Evolutionary conservation across 1,284 basidiomycete species (phyloP).

Genomic region (Cystobasidiaceae sp.): DNA sequence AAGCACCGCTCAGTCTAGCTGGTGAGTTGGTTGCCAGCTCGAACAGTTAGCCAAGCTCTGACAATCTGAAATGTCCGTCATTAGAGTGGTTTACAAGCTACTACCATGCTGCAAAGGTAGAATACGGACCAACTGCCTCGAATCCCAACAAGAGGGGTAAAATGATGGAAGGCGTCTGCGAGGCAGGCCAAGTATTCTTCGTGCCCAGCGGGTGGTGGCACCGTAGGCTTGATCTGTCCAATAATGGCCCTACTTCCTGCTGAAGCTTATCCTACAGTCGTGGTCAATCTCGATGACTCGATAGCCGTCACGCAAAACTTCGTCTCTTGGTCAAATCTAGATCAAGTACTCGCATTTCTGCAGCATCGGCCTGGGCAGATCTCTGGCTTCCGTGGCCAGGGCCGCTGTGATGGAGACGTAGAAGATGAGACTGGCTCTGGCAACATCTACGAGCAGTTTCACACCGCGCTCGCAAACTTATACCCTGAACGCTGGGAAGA

Average conservation of each 20-base stretch:
- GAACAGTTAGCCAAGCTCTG: not conserved
- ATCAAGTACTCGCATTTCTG: conserved; percentile 49
- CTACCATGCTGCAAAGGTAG: conserved; percentile 44
- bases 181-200: conserved; percentile 42
- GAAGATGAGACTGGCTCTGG: conserved; percentile 28
- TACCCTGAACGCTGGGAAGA: too few species aligned
- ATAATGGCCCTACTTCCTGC: conserved; percentile 9
- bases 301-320: conserved; percentile 52
- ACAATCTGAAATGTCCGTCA: conserved; percentile 35
- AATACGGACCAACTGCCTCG: conserved; percentile 43
- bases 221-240: conserved; percentile 24
- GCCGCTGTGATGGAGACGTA: not conserved
- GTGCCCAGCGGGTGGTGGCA: conserved; percentile 45
- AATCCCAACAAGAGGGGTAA: conserved; percentile 39
- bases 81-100: conserved; percentile 50
- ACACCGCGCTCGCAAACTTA: too few species aligned
- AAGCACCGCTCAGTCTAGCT: conserved; percentile 46
- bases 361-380: conserved; percentile 48
- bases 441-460: conserved; percentile 24
- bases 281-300: conserved; percentile 44
- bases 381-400: conserved; percentile 47
- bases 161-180: conserved; percentile 49
- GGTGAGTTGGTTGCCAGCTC: conserved; percentile 32
- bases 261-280: conserved; percentile 38
- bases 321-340: conserved; percentile 48